Evolutionary conservation across 129 eudicot genomes (phyloP), one percentile per base, ranked within the genome.

Genomic region (Escallonia herrerae): DNA sequence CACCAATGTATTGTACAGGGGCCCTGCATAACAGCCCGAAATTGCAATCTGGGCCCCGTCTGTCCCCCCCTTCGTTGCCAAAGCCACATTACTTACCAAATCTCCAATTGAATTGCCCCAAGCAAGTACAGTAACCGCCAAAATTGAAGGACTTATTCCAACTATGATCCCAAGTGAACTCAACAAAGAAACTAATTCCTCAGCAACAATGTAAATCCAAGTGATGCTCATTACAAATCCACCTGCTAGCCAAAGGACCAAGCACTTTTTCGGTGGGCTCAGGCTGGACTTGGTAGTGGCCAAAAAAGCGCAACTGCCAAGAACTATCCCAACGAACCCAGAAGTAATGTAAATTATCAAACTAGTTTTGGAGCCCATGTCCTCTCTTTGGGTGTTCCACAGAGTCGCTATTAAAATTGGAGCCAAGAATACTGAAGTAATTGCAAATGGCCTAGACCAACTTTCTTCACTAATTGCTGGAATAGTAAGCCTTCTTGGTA

Each of bases 101-200:
- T 88, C 96, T 9, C 91, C 96, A 3, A 77, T 42, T 8, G 91
- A 84, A 71, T 88, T 88, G 1, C 96, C 96, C 96, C 89, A 88
- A 9, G 91, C 89, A 46, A 84, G 75, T n/a, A 88, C 82, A 9
- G 96, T 88, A n/a, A 84, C 73, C 43, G 84, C 91, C 14, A 88
- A 57, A 3, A 84, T 72, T 49, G 91, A 77, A 63, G 95, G 79
- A 59, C 68, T 76, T 38, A 87, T 65, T 1, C 83, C 87, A 10
- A 83, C 46, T 15, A 87, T 87, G 42, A n/a, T 63, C 9, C 87
- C 95, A 43, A 83, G 56, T 52, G 95, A 82, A 43, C 70, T 63
- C 50, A 87, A 49, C 51, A 83, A 66, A 39, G 87, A 84, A 2
- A 87, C 81, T 43, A 87, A 58, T 48, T 87, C 95, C 49, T 76